phyloP scores from a whole-genome alignment of 371 early-diverging fungal species.

The Rhizopus microsporus region DNA sequence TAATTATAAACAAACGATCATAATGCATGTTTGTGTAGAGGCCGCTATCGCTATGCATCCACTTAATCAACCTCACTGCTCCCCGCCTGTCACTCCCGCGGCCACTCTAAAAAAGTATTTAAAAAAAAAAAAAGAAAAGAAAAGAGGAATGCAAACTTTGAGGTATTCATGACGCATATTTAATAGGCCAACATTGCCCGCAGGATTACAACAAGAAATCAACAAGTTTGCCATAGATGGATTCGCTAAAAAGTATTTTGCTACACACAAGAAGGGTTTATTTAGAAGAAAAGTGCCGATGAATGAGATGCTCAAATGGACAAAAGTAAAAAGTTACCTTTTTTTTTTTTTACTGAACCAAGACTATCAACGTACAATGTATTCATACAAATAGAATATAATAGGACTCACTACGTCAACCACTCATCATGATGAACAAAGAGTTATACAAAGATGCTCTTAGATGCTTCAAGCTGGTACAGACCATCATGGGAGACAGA shows the following conservation, averaged over 20 bases:
- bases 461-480: slow-evolving; percentile 81
- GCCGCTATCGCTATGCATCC: slow-evolving; percentile 57
- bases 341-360: too few species aligned
- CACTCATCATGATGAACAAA: slow-evolving; percentile 80
- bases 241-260: slow-evolving; percentile 91
- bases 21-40: slow-evolving; percentile 27
- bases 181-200: slow-evolving; percentile 59
- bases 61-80: slow-evolving; percentile 27
- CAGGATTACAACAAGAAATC: slow-evolving; percentile 72
- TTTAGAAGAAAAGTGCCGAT: slow-evolving; percentile 85
- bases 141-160: not conserved
- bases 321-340: slow-evolving; percentile 51
- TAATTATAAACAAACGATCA: too few species aligned
- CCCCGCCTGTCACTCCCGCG: slow-evolving; percentile 3
- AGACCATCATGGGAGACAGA: slow-evolving; percentile 83
- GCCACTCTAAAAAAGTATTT: slow-evolving; percentile 19
- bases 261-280: slow-evolving; percentile 81
- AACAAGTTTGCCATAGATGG: slow-evolving; percentile 85
- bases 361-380: too few species aligned
- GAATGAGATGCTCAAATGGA: slow-evolving; percentile 82
- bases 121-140: not conserved
- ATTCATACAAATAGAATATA: not conserved
- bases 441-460: slow-evolving; percentile 82
- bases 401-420: slow-evolving; percentile 71
- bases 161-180: not conserved